These are phyloP conservation scores for Elaeis guineensis DNA, from an alignment of 176 grass and related monocot genomes.

Conservation along the genomic window DNA sequence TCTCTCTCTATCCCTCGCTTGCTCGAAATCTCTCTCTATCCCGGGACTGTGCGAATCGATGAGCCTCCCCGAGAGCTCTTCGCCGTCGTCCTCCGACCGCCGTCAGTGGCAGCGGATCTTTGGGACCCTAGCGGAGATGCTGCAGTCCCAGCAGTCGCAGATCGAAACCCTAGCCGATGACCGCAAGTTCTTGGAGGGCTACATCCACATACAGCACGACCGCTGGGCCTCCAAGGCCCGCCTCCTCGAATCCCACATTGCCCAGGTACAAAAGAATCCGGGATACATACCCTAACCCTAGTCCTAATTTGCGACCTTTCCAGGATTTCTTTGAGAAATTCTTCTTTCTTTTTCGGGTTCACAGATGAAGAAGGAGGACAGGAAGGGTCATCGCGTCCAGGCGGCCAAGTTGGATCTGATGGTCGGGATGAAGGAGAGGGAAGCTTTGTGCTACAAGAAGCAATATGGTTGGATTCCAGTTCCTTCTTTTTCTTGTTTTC, in stretches of 20 bases:
- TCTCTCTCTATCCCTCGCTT: neutral
- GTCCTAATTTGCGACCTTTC: neutral
- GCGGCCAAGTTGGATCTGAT: constrained; percentile 13
- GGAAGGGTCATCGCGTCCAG: constrained; percentile 1
- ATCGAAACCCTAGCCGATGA: constrained; percentile 22
- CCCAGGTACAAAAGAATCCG: constrained; percentile 1
- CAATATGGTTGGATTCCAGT: constrained; percentile 16
- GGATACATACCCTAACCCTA: neutral
- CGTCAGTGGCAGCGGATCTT: constrained; percentile 26
- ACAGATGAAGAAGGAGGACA: constrained; percentile 17
- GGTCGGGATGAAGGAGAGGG: constrained; percentile 23
- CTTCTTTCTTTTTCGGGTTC: neutral
- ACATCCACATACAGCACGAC: constrained; percentile 25
- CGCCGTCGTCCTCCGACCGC: neutral
- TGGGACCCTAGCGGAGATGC: constrained; percentile 18
- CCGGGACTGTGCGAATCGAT: constrained; percentile 9
- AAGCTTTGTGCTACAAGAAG: constrained; percentile 28
- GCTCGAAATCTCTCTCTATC: neutral
- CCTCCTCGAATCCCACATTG: constrained; percentile 10
- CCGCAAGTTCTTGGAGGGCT: constrained; percentile 16
- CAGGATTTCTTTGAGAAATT: neutral
- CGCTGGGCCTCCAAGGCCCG: constrained; percentile 7
- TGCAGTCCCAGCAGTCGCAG: constrained; percentile 27
- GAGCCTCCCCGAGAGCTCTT: constrained; percentile 11
- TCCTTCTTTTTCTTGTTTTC: neutral